Evolutionary conservation across 2,329 filamentous ascomycete genomes (phyloP).

Genomic region (Fusarium sp.): DNA sequence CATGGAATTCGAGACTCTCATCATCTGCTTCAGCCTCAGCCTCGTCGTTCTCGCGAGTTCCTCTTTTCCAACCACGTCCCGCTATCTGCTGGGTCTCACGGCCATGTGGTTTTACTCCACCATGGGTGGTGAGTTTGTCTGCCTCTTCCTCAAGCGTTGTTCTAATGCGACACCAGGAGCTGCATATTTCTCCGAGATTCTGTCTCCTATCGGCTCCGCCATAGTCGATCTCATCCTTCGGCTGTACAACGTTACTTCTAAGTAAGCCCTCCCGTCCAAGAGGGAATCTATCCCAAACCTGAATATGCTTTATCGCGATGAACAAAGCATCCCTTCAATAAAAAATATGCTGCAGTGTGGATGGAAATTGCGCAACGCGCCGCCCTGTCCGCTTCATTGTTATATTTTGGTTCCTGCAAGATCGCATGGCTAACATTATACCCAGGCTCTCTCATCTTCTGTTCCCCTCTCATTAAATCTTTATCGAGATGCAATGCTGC

Average conservation of each 20-base stretch:
- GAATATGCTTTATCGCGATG: not conserved
- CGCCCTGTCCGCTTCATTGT: not conserved
- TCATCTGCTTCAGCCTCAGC: not conserved
- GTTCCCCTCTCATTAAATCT: not conserved
- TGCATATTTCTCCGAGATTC: not conserved
- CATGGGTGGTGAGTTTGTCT: not conserved
- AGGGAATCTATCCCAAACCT: not conserved
- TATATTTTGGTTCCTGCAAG: not conserved
- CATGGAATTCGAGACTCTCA: not conserved
- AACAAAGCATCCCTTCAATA: not conserved
- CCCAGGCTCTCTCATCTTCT: not conserved
- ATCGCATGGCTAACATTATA: not conserved
- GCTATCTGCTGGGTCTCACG: not conserved
- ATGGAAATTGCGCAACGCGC: not conserved
- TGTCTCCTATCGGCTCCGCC: not conserved
- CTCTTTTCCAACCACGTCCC: not conserved
- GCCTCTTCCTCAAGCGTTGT: rapidly evolving
- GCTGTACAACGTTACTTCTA: not conserved
- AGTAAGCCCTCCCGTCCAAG: not conserved
- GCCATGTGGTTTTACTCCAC: not conserved
- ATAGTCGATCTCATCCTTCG: not conserved
- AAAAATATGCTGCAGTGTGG: not conserved
- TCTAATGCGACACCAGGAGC: not conserved
- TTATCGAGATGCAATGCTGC: not conserved
- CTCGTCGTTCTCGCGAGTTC: not conserved